These are phyloP conservation scores for Elaeagnus macrophylla DNA, from an alignment of 306 rosid species.

Conservation along the genomic window DNA sequence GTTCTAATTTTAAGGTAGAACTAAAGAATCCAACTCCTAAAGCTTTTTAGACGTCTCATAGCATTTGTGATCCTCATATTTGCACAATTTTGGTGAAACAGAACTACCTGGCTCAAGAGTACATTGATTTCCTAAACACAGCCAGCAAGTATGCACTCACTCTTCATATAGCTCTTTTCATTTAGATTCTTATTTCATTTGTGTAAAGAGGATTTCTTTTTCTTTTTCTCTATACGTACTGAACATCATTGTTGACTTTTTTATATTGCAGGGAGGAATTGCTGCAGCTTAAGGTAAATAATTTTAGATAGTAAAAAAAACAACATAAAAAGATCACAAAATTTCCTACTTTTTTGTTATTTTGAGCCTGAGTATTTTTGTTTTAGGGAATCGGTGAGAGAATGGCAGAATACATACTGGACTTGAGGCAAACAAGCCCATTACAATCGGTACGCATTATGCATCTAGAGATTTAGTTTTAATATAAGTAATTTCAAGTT, in stretches of 20 bases:
- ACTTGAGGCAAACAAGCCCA: conserved; percentile 72
- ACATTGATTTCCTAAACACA: conserved; percentile 64
- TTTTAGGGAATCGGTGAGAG: conserved; percentile 76
- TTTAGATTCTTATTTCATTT: not conserved
- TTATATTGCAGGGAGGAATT: conserved; percentile 61
- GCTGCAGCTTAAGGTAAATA: conserved; percentile 59
- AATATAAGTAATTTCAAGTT: not conserved
- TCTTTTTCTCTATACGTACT: not conserved
- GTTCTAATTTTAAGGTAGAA: conserved; percentile 61
- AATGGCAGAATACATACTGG: conserved; percentile 76
- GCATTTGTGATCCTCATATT: conserved; percentile 14
- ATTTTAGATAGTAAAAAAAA: not conserved
- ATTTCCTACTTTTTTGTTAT: not conserved
- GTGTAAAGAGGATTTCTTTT: not conserved
- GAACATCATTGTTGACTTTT: conserved; percentile 2
- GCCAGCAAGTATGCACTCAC: conserved; percentile 61
- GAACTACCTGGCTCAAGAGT: conserved; percentile 61
- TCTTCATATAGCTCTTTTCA: conserved; percentile 5
- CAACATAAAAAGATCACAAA: not conserved
- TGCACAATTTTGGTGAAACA: conserved; percentile 20
- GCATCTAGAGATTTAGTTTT: not conserved
- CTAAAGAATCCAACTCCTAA: not conserved
- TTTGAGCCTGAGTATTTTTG: conserved; percentile 1
- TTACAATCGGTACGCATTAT: conserved; percentile 57
- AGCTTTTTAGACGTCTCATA: conserved; percentile 2